Base-by-base conservation (phyloP, 176 grass and related monocot genomes). In the Carex cristatella region DNA sequence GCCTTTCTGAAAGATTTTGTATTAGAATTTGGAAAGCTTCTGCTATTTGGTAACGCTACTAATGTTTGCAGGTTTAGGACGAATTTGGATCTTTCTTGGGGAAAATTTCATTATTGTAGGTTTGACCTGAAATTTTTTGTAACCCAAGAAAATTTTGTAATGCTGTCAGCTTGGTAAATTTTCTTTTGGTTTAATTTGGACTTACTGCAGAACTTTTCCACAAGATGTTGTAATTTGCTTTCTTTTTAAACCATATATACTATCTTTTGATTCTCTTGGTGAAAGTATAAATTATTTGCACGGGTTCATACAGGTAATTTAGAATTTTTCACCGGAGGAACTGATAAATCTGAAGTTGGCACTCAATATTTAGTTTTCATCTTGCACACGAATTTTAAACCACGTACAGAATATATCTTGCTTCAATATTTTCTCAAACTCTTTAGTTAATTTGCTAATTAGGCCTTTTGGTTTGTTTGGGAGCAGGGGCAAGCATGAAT, bases 401-500 rank as follows among this genome's bases (percentile, higher is more conserved):
- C 27, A 78, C 10, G 28, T 37, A 37, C 74, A 79, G 13, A 72
- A 53, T 78, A 57, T 58, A 79, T 16, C 2, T 78, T 78, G 13
- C 74, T 57, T 31, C 51, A 57, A 1, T 78, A 78, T 78, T 55
- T 33, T 58, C 54, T 58, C 9, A 30, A 11, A 31, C 7, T 75
- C 71, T 53, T 11, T 73, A 73, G 40, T 49, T 73, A 27, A 77
- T 23, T 77, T 49, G 10, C 63, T 65, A 49, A 33, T 83, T 83
- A 16, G 54, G 56, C 12, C 1, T 83, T n/a, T 35, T 51, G 12
- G 23, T 55, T 83, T 83, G 12, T 66, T 56, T 83, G 40, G 5
- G 58, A 81, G 58, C 91, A 99, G 97, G 83, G 93, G 90, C 23
- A 99, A 94, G 89, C 35, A 90, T 91, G 97, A 99, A 92, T 84